Conservation (phyloP, 2,329 filamentous ascomycete genomes). For the Parastagonospora avenae region DNA sequence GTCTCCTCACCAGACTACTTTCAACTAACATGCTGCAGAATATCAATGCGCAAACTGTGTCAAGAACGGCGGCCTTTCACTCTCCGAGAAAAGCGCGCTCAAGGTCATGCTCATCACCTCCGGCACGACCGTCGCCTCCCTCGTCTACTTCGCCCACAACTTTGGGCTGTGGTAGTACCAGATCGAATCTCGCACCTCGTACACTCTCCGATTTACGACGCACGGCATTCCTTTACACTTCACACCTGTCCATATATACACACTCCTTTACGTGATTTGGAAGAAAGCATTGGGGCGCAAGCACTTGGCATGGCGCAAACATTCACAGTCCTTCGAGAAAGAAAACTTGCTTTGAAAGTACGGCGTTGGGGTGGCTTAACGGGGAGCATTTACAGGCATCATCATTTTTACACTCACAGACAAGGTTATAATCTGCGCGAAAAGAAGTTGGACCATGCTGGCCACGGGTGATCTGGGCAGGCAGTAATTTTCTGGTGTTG, state of each 20-base stretch:
- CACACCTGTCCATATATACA: conserved; percentile 24
- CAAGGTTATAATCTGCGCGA: conserved; percentile 7
- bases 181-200: background rate
- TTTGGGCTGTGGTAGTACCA: conserved; percentile 49
- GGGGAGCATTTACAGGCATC: conserved; percentile 7
- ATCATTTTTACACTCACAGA: background rate
- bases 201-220: conserved; percentile 1
- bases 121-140: conserved; percentile 62
- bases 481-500: conserved; percentile 7
- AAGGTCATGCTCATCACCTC: conserved; percentile 62
- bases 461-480: conserved; percentile 5
- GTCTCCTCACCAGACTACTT: background rate
- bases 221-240: conserved; percentile 28
- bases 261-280: conserved; percentile 22
- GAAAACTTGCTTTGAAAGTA: conserved; percentile 1
- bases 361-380: conserved; percentile 16
- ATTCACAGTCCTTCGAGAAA: conserved; percentile 10
- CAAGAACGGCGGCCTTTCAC: conserved; percentile 54
- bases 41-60: conserved; percentile 62
- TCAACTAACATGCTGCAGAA: conserved; percentile 43
- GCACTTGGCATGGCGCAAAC: conserved; percentile 11
- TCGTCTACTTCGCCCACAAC: conserved; percentile 57
- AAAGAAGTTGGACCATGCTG: background rate
- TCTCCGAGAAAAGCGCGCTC: conserved; percentile 60
- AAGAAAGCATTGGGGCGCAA: conserved; percentile 18